Conservation (phyloP, 192 early-diverging fungal genomes). For the Fimicolochytrium jonesii region DNA sequence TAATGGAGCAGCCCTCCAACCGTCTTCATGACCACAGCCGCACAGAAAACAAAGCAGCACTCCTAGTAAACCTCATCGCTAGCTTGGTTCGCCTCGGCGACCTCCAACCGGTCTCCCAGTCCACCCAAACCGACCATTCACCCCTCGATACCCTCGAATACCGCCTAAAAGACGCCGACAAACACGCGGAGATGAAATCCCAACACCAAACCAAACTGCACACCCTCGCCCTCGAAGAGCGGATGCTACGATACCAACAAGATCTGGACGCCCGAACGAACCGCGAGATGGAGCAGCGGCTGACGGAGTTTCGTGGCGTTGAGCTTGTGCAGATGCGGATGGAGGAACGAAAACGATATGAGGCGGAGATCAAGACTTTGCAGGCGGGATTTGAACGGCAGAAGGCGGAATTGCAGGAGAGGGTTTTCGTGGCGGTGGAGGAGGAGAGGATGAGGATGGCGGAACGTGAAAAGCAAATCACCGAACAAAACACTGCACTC, state of each 20-base stretch:
- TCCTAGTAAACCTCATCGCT: slow-evolving; percentile 28
- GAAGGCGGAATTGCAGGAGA: slow-evolving; percentile 21
- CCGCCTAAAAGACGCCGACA: slow-evolving; percentile 9
- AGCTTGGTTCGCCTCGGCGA: slow-evolving; percentile 30
- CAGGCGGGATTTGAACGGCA: slow-evolving; percentile 17
- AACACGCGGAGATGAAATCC: background rate
- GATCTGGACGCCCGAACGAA: slow-evolving; percentile 29
- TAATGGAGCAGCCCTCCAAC: background rate
- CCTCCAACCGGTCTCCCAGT: too few species aligned
- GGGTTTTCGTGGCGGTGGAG: slow-evolving; percentile 12
- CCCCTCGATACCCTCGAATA: slow-evolving; percentile 20
- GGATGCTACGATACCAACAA: slow-evolving; percentile 38
- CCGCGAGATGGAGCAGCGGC: slow-evolving; percentile 30
- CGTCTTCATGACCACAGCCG: background rate
- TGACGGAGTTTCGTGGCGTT: slow-evolving; percentile 37
- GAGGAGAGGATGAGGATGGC: slow-evolving; percentile 18
- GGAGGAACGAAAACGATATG: slow-evolving; percentile 37
- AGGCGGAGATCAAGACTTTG: slow-evolving; percentile 21
- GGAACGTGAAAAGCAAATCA: slow-evolving; percentile 37
- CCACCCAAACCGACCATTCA: too few species aligned
- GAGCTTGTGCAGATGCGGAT: slow-evolving; percentile 44
- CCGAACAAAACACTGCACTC: slow-evolving; percentile 37
- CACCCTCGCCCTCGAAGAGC: slow-evolving; percentile 29
- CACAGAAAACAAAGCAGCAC: background rate
- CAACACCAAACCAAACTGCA: slow-evolving; percentile 6